Conservation (phyloP, 1,139 yeast species). For the Geotrichum klebahnii region DNA sequence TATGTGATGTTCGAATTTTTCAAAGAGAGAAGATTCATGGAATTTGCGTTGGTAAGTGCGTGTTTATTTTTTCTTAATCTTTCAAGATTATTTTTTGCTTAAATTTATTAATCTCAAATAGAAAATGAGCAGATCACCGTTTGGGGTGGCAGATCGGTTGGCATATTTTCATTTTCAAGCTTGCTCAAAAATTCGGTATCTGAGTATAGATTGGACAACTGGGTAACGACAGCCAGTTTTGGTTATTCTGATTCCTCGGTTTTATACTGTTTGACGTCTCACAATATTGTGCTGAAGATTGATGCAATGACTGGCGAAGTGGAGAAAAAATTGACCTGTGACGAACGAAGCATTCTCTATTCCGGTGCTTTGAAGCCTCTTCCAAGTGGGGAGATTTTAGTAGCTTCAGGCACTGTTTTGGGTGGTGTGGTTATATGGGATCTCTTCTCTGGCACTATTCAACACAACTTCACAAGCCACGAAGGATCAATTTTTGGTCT, state of each 20-base stretch:
- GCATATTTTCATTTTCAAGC: slow-evolving; percentile 32
- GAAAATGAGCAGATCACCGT: slow-evolving; percentile 43
- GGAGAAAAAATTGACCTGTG: slow-evolving; percentile 48
- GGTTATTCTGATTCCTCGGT: slow-evolving; percentile 39
- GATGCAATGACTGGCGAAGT: slow-evolving; percentile 41
- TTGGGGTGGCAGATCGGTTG: slow-evolving; percentile 72
- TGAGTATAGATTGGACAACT: slow-evolving; percentile 62
- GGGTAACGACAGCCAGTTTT: slow-evolving; percentile 67
- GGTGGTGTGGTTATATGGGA: slow-evolving; percentile 79
- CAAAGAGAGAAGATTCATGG: slow-evolving; percentile 75
- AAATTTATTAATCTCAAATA: neutral
- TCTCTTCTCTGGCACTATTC: slow-evolving; percentile 41
- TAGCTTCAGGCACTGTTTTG: slow-evolving; percentile 92
- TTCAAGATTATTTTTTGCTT: neutral
- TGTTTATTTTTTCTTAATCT: neutral
- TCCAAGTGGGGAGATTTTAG: slow-evolving; percentile 41
- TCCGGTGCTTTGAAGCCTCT: slow-evolving; percentile 69
- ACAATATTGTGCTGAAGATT: slow-evolving; percentile 60
- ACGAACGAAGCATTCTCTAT: slow-evolving; percentile 78
- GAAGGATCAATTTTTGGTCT: slow-evolving; percentile 91
- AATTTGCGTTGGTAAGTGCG: slow-evolving; percentile 43
- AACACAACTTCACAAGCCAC: slow-evolving; percentile 64
- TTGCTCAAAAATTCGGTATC: slow-evolving; percentile 21
- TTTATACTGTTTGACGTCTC: slow-evolving; percentile 60
- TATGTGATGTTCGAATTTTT: slow-evolving; percentile 51